Conservation (phyloP, 129 eudicot genomes). For the Calendula officinalis region DNA sequence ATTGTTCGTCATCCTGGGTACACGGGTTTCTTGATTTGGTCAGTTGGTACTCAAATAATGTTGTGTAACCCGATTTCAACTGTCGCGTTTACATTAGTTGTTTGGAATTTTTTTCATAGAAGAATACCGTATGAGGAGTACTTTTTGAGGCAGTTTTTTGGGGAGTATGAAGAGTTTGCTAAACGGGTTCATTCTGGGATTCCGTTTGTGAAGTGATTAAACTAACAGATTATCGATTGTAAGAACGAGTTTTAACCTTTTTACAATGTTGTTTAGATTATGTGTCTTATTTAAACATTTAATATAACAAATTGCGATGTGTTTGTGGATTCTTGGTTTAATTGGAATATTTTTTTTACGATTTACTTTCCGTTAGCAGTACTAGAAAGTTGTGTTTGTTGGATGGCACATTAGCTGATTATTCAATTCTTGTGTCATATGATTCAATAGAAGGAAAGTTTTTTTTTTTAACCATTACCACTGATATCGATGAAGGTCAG, state of each 20-base stretch:
- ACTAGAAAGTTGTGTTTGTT: too few relatives aligned
- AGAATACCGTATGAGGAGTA: conserved; percentile 93
- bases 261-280: background rate
- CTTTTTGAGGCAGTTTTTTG: conserved; percentile 78
- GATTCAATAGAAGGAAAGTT: too few relatives aligned
- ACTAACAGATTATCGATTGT: background rate
- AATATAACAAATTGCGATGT: too few relatives aligned
- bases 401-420: too few relatives aligned
- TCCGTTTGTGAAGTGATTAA: conserved; percentile 68
- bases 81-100: conserved; percentile 59
- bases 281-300: too few relatives aligned
- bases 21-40: conserved; percentile 90
- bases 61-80: conserved; percentile 75
- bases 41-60: conserved; percentile 91
- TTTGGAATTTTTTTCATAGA: conserved; percentile 67
- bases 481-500: too few relatives aligned
- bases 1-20: conserved; percentile 89
- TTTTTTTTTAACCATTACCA: too few relatives aligned
- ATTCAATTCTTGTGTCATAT: too few relatives aligned
- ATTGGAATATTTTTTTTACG: too few relatives aligned
- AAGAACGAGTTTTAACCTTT: conserved; percentile 9
- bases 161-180: conserved; percentile 71
- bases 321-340: too few relatives aligned
- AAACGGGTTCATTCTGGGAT: conserved; percentile 68
- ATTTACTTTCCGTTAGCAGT: too few relatives aligned